phyloP scores from a whole-genome alignment of 2,329 filamentous ascomycete genomes.

The Hymenoscyphus linearis region DNA sequence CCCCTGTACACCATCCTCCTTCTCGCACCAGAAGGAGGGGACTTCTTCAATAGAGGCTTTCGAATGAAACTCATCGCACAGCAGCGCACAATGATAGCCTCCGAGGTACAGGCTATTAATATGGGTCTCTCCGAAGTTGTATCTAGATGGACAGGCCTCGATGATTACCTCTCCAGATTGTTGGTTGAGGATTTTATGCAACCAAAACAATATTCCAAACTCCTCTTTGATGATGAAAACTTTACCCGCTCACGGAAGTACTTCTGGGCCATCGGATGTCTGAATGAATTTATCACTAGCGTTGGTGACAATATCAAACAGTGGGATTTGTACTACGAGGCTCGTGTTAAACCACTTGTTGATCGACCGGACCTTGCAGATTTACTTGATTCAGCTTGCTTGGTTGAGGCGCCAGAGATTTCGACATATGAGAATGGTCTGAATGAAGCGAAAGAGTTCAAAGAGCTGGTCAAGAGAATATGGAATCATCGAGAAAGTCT shows the following conservation, averaged over 20 bases:
- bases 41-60: background rate
- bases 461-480: background rate
- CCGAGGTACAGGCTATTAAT: background rate
- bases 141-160: background rate
- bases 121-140: background rate
- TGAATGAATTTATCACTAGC: background rate
- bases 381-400: background rate
- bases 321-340: background rate
- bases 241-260: conserved; percentile 7
- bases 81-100: background rate
- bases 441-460: background rate
- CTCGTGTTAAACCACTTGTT: background rate
- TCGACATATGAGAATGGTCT: background rate
- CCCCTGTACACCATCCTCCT: background rate
- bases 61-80: background rate
- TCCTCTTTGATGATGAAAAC: conserved; percentile 5
- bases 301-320: conserved; percentile 1
- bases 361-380: background rate
- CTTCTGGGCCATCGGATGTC: conserved; percentile 8
- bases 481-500: background rate
- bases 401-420: background rate
- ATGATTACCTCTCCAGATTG: background rate
- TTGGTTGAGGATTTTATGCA: background rate
- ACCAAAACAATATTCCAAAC: background rate
- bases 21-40: background rate